A percentile compares a stretch with the other conserved stretches of the same genome.
Conservation (phyloP, 495 filamentous ascomycete species). For the Viridothelium virens region DNA sequence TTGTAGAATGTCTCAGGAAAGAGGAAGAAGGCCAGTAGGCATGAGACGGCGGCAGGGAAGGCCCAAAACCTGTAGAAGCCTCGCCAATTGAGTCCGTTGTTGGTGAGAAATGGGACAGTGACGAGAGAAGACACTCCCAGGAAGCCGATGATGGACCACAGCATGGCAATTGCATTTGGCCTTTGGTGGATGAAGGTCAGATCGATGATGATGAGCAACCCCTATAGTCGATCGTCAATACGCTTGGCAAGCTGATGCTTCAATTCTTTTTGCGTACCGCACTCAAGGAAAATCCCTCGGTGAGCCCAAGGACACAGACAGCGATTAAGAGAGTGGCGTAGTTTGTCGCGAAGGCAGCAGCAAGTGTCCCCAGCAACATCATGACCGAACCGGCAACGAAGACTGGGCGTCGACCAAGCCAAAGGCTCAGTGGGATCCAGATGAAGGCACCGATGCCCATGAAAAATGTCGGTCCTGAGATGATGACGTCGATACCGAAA, state of each 20-base stretch:
- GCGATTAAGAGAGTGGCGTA: slow-evolving; percentile 10
- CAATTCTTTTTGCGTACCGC: slow-evolving; percentile 4
- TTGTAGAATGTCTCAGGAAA: slow-evolving; percentile 22
- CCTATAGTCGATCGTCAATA: slow-evolving; percentile 4
- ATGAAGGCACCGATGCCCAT: slow-evolving; percentile 20
- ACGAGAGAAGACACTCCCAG: neutral
- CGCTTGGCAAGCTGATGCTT: neutral
- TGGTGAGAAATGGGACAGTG: slow-evolving; percentile 13
- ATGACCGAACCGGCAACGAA: slow-evolving; percentile 13
- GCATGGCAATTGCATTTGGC: slow-evolving; percentile 15
- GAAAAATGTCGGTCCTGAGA: slow-evolving; percentile 16
- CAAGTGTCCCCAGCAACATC: slow-evolving; percentile 11
- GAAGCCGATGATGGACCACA: slow-evolving; percentile 16
- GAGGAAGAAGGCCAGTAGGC: slow-evolving; percentile 10
- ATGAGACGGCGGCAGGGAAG: slow-evolving; percentile 12
- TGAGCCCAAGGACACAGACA: slow-evolving; percentile 14
- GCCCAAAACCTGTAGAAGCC: slow-evolving; percentile 17
- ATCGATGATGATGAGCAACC: slow-evolving; percentile 20
- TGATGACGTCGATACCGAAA: slow-evolving; percentile 13
- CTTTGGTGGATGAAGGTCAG: slow-evolving; percentile 22
- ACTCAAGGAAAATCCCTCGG: slow-evolving; percentile 17
- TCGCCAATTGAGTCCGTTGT: slow-evolving; percentile 16
- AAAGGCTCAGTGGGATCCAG: slow-evolving; percentile 19
- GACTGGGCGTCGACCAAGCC: slow-evolving; percentile 17
- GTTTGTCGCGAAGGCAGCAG: slow-evolving; percentile 8